Evolutionary conservation across 768 basidiomycete species (phyloP).

Genomic region (Phylloporus arenicola): DNA sequence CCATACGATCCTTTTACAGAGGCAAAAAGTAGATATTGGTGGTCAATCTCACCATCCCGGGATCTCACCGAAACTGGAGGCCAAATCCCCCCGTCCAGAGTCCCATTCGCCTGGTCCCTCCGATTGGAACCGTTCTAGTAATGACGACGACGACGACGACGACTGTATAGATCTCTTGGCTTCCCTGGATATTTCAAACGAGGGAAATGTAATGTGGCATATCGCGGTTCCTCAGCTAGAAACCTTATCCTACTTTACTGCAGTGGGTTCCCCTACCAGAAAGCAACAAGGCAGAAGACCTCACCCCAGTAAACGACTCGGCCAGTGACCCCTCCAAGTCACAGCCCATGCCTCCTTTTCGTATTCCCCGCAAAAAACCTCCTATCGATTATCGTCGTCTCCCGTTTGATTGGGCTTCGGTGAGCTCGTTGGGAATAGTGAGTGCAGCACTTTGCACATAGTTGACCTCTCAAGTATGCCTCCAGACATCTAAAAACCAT

Average conservation of each 20-base stretch:
- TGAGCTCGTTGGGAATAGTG: conserved; percentile 20
- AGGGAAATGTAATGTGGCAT: conserved; percentile 20
- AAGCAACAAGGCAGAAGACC: conserved; percentile 30
- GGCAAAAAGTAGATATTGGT: conserved; percentile 12
- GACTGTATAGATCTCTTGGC: conserved; percentile 20
- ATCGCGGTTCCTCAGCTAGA: neutral
- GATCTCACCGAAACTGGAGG: conserved; percentile 3
- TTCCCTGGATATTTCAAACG: conserved; percentile 29
- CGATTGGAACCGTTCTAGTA: neutral
- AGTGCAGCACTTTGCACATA: neutral
- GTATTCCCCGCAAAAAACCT: conserved; percentile 12
- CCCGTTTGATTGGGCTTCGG: conserved; percentile 15
- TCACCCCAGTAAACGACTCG: conserved; percentile 15
- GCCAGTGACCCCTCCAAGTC: conserved; percentile 1
- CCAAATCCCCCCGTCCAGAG: neutral
- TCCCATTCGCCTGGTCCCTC: conserved; percentile 1
- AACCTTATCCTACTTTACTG: conserved; percentile 3
- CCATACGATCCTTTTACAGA: conserved; percentile 12
- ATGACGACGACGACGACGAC: conserved; percentile 26
- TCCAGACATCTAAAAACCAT: conserved; percentile 10
- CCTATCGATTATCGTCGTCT: conserved; percentile 17
- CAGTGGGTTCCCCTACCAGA: conserved; percentile 26
- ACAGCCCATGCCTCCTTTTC: conserved; percentile 2
- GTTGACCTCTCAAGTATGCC: neutral
- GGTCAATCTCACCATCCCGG: neutral